These are phyloP conservation scores for Cyathus striatus DNA, from an alignment of 768 basidiomycete species.

Conservation along the genomic window DNA sequence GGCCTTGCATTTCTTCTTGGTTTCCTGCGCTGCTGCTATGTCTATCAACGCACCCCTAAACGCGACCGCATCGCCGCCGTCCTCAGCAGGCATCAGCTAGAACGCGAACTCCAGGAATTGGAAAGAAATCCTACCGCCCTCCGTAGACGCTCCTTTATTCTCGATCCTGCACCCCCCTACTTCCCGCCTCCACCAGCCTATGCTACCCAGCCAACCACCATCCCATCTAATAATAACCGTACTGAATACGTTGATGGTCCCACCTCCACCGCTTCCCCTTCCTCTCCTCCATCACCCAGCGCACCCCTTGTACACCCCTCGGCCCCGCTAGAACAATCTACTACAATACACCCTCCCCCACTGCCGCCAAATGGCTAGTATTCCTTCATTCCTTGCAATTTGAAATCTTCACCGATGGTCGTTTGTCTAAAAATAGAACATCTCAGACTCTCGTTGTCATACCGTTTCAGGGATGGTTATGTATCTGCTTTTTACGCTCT, in stretches of 20 bases:
- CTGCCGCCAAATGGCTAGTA: conserved; percentile 1
- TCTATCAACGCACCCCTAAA: conserved; percentile 37
- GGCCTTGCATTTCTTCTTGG: conserved; percentile 27
- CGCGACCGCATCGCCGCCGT: conserved; percentile 39
- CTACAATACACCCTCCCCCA: neutral
- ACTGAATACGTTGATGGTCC: conserved; percentile 10
- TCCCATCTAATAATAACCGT: conserved; percentile 1
- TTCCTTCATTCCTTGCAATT: too few species aligned
- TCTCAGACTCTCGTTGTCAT: too few species aligned
- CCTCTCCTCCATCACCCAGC: conserved; percentile 11
- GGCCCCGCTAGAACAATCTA: too few species aligned
- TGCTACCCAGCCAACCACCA: conserved; percentile 7
- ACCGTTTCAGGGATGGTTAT: too few species aligned
- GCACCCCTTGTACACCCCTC: conserved; percentile 6
- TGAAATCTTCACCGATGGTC: too few species aligned
- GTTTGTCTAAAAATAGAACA: too few species aligned
- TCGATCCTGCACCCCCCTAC: conserved; percentile 49
- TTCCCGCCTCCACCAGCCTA: conserved; percentile 46
- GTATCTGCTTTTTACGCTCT: too few species aligned
- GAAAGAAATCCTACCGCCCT: conserved; percentile 27
- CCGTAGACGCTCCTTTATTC: conserved; percentile 19
- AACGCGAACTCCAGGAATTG: conserved; percentile 46
- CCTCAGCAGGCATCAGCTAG: conserved; percentile 38
- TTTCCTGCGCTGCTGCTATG: conserved; percentile 35
- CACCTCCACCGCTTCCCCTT: conserved; percentile 10